Evolutionary conservation across 2,329 filamentous ascomycete species (phyloP).

Genomic region (Trichoderma brevicompactum): DNA sequence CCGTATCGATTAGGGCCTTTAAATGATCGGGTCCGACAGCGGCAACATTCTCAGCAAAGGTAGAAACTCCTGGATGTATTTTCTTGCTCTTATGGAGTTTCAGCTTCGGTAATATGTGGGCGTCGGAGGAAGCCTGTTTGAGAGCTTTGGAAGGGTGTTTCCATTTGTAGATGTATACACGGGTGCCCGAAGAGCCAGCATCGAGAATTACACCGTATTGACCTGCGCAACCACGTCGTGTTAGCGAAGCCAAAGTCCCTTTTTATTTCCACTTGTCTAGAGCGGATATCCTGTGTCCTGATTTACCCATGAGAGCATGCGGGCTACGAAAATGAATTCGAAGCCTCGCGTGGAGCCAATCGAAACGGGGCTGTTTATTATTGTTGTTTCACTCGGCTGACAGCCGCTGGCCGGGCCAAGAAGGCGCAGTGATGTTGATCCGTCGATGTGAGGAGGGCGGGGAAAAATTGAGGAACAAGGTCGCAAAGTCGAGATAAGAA

Average conservation of each 20-base stretch:
- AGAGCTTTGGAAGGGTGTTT: conserved; percentile 70
- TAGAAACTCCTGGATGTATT: conserved; percentile 89
- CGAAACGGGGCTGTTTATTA: not conserved
- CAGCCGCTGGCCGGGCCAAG: not conserved
- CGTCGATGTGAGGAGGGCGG: conserved; percentile 13
- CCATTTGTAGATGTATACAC: conserved; percentile 94
- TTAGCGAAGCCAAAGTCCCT: conserved; percentile 15
- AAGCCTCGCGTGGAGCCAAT: conserved; percentile 7
- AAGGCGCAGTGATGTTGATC: conserved; percentile 4
- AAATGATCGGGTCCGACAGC: conserved; percentile 83
- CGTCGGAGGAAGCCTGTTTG: conserved; percentile 52
- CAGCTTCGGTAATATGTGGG: conserved; percentile 75
- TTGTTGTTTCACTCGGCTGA: not conserved
- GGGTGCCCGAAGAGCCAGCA: conserved; percentile 95
- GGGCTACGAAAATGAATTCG: not conserved
- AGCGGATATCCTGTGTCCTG: not conserved
- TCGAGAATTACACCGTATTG: conserved; percentile 95
- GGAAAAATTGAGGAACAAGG: not conserved
- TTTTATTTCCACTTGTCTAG: not conserved
- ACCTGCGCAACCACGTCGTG: conserved; percentile 43
- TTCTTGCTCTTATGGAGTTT: conserved; percentile 90
- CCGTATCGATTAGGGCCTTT: conserved; percentile 78
- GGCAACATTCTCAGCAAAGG: conserved; percentile 77
- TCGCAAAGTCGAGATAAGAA: conserved; percentile 4
- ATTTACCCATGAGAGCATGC: conserved; percentile 24